Conservation (phyloP, 2,329 filamentous ascomycete genomes). For the Colletotrichum eleusines region DNA sequence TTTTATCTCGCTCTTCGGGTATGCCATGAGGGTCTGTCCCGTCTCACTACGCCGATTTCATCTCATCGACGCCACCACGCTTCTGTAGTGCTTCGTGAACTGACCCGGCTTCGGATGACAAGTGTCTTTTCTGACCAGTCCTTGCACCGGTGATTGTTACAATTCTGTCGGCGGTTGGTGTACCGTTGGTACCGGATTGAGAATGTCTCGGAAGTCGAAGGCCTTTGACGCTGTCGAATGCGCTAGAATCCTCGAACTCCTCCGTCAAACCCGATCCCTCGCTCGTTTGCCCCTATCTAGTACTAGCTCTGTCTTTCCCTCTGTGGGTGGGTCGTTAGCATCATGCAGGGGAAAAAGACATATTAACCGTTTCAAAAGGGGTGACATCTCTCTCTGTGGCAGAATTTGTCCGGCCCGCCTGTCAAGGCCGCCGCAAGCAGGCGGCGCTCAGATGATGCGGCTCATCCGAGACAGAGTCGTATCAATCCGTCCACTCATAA, state of each 20-base stretch:
- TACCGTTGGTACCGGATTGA: not conserved
- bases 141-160: not conserved
- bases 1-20: not conserved
- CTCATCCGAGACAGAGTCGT: slow-evolving; percentile 26
- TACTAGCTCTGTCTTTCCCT: slow-evolving; percentile 19
- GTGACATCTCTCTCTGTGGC: not conserved
- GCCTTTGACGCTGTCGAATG: slow-evolving; percentile 22
- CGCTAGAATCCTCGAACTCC: slow-evolving; percentile 5
- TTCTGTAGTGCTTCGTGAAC: slow-evolving; percentile 12
- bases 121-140: too few relatives aligned
- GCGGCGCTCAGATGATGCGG: not conserved
- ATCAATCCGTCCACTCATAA: slow-evolving; percentile 13
- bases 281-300: slow-evolving; percentile 23
- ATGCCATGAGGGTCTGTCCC: slow-evolving; percentile 31
- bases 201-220: slow-evolving; percentile 30
- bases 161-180: not conserved
- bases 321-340: slow-evolving; percentile 10
- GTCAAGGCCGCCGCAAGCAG: slow-evolving; percentile 7
- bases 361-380: not conserved
- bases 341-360: slow-evolving; percentile 7
- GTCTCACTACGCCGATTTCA: slow-evolving; percentile 17
- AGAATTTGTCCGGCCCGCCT: not conserved
- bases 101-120: not conserved
- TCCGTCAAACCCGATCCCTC: not conserved
- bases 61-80: not conserved